Conservation (phyloP, 2,329 filamentous ascomycete genomes). For the Cladorrhinum sp. region DNA sequence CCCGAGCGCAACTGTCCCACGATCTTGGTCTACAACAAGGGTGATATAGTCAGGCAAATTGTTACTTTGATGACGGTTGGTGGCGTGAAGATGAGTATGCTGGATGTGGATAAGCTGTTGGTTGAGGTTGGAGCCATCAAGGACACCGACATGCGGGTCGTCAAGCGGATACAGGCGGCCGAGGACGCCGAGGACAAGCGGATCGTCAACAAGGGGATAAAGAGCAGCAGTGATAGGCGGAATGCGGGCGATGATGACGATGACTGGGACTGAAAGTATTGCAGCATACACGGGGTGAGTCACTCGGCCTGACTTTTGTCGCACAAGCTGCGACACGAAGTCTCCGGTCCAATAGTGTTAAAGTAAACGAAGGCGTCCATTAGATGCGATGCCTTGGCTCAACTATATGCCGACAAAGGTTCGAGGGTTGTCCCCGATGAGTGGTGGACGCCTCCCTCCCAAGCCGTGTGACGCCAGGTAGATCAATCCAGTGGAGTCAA, state of each 20-base stretch:
- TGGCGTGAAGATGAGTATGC: slow-evolving; percentile 67
- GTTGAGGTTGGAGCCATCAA: slow-evolving; percentile 79
- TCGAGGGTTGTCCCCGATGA: too few species aligned
- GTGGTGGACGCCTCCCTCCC: too few species aligned
- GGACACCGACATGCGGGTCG: slow-evolving; percentile 73
- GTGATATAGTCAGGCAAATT: slow-evolving; percentile 86
- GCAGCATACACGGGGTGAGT: slow-evolving; percentile 11
- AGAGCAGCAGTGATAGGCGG: slow-evolving; percentile 25
- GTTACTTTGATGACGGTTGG: slow-evolving; percentile 82
- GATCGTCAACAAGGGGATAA: slow-evolving; percentile 46
- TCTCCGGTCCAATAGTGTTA: neutral
- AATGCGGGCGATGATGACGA: slow-evolving; percentile 31
- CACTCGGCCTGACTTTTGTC: slow-evolving; percentile 13
- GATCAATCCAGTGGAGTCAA: too few species aligned
- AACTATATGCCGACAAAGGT: too few species aligned
- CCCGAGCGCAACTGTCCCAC: slow-evolving; percentile 94
- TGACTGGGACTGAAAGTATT: slow-evolving; percentile 31
- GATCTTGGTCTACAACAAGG: slow-evolving; percentile 86
- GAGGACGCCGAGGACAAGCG: slow-evolving; percentile 61
- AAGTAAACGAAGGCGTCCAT: neutral
- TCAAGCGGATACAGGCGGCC: slow-evolving; percentile 57
- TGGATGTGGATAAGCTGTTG: slow-evolving; percentile 76
- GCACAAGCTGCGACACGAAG: neutral
- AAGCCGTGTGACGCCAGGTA: too few species aligned
- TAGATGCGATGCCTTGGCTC: neutral